phyloP scores from a whole-genome alignment of 1,284 basidiomycete genomes.

The Vanrija sp. region DNA sequence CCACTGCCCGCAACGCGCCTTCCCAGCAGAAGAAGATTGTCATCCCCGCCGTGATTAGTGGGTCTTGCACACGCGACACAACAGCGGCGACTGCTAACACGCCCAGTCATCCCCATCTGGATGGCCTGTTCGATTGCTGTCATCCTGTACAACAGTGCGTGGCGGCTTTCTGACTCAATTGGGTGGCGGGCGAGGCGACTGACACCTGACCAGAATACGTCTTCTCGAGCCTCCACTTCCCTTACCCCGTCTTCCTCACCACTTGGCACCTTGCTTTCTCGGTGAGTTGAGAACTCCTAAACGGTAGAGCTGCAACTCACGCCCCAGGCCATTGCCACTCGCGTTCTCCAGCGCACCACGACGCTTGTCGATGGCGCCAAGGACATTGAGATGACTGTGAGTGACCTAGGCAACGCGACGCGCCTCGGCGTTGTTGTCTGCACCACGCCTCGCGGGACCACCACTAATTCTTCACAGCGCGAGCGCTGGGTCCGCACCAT shows the following conservation, averaged over 20 bases:
- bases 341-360: slow-evolving; percentile 82
- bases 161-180: no score
- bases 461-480: slow-evolving; percentile 44
- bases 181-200: background rate
- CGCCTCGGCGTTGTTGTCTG: background rate
- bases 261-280: slow-evolving; percentile 83
- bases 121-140: slow-evolving; percentile 84
- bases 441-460: background rate
- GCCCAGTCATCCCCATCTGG: slow-evolving; percentile 53
- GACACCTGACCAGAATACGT: slow-evolving; percentile 60
- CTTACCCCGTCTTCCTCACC: slow-evolving; percentile 80
- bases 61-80: no score
- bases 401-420: slow-evolving; percentile 22
- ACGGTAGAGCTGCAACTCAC: slow-evolving; percentile 15
- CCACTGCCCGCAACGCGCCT: background rate
- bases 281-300: slow-evolving; percentile 51
- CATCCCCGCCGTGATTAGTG: slow-evolving; percentile 48
- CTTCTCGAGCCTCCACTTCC: slow-evolving; percentile 76
- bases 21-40: slow-evolving; percentile 47
- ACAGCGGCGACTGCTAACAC: background rate
- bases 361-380: slow-evolving; percentile 81
- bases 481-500: slow-evolving; percentile 82
- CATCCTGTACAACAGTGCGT: slow-evolving; percentile 85
- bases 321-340: slow-evolving; percentile 75
- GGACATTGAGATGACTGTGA: slow-evolving; percentile 73